Evolutionary conservation across 2,329 filamentous ascomycete genomes (phyloP).

Genomic region (Alternaria viburni): DNA sequence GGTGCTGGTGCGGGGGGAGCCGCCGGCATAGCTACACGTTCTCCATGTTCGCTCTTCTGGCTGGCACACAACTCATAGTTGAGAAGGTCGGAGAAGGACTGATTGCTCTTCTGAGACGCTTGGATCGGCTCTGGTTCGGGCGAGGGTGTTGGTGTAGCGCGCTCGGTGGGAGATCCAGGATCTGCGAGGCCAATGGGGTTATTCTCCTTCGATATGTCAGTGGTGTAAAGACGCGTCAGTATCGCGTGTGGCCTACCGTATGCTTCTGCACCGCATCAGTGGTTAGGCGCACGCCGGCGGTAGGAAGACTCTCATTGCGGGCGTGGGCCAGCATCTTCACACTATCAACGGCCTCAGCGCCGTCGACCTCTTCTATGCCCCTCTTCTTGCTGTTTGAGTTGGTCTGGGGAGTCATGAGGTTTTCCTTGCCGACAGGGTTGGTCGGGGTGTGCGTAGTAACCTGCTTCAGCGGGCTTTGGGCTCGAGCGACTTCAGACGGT

Average conservation of each 20-base stretch:
- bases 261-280: conserved; percentile 33
- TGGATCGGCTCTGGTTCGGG: conserved; percentile 19
- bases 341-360: conserved; percentile 32
- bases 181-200: conserved; percentile 34
- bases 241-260: conserved; percentile 26
- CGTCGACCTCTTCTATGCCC: conserved; percentile 45
- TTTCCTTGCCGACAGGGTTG: conserved; percentile 37
- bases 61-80: conserved; percentile 55
- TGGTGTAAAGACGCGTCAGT: conserved; percentile 22
- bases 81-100: conserved; percentile 56
- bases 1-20: conserved; percentile 14
- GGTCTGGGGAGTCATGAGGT: conserved; percentile 22
- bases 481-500: conserved; percentile 28
- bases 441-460: conserved; percentile 32
- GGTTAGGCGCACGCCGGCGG: conserved; percentile 27
- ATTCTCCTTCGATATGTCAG: conserved; percentile 34
- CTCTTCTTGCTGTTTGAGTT: conserved; percentile 42
- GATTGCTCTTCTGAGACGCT: conserved; percentile 44
- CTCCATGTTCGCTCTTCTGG: conserved; percentile 41
- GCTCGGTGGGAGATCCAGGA: conserved; percentile 44
- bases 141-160: conserved; percentile 37
- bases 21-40: conserved; percentile 6
- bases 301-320: conserved; percentile 23
- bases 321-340: conserved; percentile 35
- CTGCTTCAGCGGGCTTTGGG: conserved; percentile 46